These are phyloP conservation scores for Podospora australis DNA, from an alignment of 495 filamentous ascomycete species.

Conservation along the genomic window DNA sequence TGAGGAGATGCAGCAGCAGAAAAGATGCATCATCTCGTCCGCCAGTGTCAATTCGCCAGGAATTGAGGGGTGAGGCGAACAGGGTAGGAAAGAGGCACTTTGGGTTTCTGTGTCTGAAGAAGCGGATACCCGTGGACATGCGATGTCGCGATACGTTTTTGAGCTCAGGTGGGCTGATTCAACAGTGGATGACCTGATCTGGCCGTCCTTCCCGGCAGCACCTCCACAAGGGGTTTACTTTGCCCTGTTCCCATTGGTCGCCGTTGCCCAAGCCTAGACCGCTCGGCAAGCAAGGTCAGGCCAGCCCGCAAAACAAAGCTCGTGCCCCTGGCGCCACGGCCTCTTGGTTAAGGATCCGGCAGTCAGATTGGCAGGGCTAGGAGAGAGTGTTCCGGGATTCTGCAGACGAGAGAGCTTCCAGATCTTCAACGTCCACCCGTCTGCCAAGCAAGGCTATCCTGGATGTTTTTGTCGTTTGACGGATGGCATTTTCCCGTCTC, in stretches of 20 bases:
- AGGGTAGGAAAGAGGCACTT: neutral
- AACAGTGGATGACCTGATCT: constrained; percentile 27
- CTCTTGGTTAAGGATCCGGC: too few relatives aligned
- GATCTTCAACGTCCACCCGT: too few relatives aligned
- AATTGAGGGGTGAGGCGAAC: neutral
- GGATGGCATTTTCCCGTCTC: too few relatives aligned
- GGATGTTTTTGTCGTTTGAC: too few relatives aligned
- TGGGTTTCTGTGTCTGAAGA: neutral
- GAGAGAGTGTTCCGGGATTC: too few relatives aligned
- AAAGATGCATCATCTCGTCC: neutral
- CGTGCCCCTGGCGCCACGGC: constrained; percentile 19
- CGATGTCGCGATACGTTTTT: constrained; percentile 14
- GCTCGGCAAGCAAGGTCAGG: constrained; percentile 14
- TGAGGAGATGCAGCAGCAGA: too few relatives aligned
- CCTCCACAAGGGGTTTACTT: constrained; percentile 8
- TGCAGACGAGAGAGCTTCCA: too few relatives aligned
- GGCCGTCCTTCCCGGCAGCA: neutral
- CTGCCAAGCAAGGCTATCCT: too few relatives aligned
- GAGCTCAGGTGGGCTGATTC: constrained; percentile 27
- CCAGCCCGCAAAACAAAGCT: constrained; percentile 12
- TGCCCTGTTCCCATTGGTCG: constrained; percentile 15
- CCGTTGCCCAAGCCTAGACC: constrained; percentile 10
- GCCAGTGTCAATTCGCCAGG: too few relatives aligned
- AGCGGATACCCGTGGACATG: constrained; percentile 16
- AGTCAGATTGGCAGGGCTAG: too few relatives aligned